Percentiles rank a stretch among this genome's conserved stretches.
Conservation (phyloP, 139 green algal genomes). For the Desmodesmus armatus region DNA sequence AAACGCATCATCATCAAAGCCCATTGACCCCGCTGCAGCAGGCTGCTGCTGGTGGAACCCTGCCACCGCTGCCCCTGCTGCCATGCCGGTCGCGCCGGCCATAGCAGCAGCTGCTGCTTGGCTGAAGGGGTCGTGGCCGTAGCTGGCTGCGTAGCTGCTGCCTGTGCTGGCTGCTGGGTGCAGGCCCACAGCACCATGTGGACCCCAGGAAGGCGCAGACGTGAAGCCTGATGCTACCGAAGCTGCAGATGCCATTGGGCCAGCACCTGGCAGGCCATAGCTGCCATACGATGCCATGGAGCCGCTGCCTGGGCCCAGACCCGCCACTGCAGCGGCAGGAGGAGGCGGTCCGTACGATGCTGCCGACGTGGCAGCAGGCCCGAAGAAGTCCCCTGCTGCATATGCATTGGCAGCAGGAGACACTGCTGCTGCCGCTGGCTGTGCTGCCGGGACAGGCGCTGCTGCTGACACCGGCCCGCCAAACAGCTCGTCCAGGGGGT, state of each 20-base stretch:
- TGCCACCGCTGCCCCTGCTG: neutral
- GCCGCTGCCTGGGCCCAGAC: neutral
- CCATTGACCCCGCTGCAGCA: neutral
- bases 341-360: no score
- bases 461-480: neutral
- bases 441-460: slow-evolving; percentile 16
- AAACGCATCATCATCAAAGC: slow-evolving; percentile 33
- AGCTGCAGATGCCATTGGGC: neutral
- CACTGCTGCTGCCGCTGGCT: slow-evolving; percentile 5
- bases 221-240: neutral
- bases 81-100: neutral
- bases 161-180: slow-evolving; percentile 4
- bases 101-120: neutral
- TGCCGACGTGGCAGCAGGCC: neutral
- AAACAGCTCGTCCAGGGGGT: slow-evolving; percentile 72
- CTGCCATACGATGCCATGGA: neutral
- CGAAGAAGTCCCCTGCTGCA: no score
- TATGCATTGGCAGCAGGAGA: neutral
- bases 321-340: neutral
- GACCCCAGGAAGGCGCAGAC: neutral
- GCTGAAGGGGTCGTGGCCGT: neutral
- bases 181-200: neutral
- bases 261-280: neutral
- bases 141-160: neutral
- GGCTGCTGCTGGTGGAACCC: neutral